Conservation (phyloP, 1,284 basidiomycete species). For the Pseudomicrostroma phylloplanum region DNA sequence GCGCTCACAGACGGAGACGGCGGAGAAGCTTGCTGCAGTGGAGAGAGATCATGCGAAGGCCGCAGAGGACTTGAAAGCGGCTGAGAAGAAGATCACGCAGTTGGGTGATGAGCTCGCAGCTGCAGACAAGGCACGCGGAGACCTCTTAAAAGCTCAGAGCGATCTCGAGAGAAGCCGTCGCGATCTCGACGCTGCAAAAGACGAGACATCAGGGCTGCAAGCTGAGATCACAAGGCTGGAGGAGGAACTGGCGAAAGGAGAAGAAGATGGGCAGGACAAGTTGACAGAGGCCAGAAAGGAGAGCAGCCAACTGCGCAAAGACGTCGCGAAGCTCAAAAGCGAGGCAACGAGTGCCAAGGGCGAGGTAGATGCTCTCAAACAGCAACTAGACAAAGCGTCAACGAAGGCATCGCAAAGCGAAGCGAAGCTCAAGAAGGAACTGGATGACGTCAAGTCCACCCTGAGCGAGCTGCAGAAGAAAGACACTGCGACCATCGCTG, state of each 20-base stretch:
- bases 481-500: neutral
- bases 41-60: neutral
- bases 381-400: neutral
- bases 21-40: neutral
- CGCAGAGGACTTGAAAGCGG: neutral
- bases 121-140: neutral
- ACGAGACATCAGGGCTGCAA: neutral
- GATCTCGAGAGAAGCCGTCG: neutral
- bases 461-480: neutral
- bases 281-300: neutral
- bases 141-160: neutral
- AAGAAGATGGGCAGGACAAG: neutral
- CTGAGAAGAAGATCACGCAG: neutral
- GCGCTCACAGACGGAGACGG: neutral
- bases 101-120: neutral
- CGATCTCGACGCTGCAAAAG: neutral
- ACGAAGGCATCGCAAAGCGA: neutral
- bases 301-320: neutral
- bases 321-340: neutral
- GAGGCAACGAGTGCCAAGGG: neutral
- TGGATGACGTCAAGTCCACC: neutral
- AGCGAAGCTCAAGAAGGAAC: neutral
- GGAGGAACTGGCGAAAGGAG: neutral
- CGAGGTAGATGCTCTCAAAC: neutral
- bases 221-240: neutral